Evolutionary conservation across 192 early-diverging fungal genomes (phyloP), one percentile per base, ranked within the genome.

Genomic region (Lobosporangium transversale): DNA sequence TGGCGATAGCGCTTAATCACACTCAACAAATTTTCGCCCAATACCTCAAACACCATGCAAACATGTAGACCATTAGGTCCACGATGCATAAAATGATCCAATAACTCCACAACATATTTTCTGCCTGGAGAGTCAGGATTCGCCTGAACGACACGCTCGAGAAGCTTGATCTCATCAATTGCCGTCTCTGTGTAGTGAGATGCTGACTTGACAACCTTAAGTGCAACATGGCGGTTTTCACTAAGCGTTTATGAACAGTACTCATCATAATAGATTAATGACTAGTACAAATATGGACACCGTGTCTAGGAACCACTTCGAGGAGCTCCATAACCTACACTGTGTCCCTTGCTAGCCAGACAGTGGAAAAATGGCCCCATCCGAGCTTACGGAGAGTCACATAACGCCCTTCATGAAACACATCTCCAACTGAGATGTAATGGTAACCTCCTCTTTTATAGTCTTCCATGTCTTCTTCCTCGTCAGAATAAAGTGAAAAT

Each of bases 341-440:
- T 62, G 80, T 79, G 70, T 98, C 95, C 58, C 88, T 84, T 15
- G 91, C 94, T 53, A 99, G 88, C 97, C 97, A 99, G 11, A 99
- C 97, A 0, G 97, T 99, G n/a, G 94, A 96, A 66, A 99, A 99
- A 60, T 99, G 97, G 27, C 97, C 97, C 97, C 97, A 99, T 18
- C 97, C 97, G 36, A 99, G 89, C 79, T 99, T 99, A 53, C 95
- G 89, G 45, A 97, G 70, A 27, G 98, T 87, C 27, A 78, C 83
- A 85, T 99, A 99, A n/a, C 92, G 88, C 15, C 87, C 85, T 9
- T 91, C 87, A 53, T 93, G 88, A 62, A 93, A 97, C 11, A 55
- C 58, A 66, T 99, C 97, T 11, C 93, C 95, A 33, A 95, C 84
- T 49, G 89, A 85, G 36, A 97, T 88, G 1, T 95, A 93, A 64